Base-by-base conservation (phyloP, 1,284 basidiomycete genomes). In the Sanghuangporus sanghuang region DNA sequence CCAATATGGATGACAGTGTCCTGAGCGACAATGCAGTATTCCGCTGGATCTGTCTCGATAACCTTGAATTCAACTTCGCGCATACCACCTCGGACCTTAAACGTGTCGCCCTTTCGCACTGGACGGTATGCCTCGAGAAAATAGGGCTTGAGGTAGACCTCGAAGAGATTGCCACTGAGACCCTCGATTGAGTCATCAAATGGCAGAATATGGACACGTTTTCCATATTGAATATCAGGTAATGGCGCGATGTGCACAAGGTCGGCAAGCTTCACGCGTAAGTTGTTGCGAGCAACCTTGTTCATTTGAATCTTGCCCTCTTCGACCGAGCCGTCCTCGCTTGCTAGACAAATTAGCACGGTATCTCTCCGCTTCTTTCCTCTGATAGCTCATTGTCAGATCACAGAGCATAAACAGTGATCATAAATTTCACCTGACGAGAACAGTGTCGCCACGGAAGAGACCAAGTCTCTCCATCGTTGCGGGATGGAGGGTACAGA, bases 121-220 rank as follows among this genome's bases (percentile, higher is more conserved):
- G 96, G 95, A 44, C 95, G 89, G 79, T 97, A 97, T 7, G 94
- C 94, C 78, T 99, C 97, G n/a, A 99, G 86, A 90, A 99, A 99
- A 78, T 99, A 99, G 0, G 96, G 97, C 81, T 92, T 98, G 68
- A 99, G 87, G 79, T 96, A 99, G 56, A 99, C 96, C 73, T 99
- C 97, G 71, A 99, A 99, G 68, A 99, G 85, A 79, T 99, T 99
- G 39, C 97, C 97, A 69, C 95, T 96, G 57, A 99, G 82, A 70
- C 93, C 97, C 79, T 99, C 97, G 67, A 99, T 83, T 9, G 96
- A 98, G 80, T 99, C 97, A 72, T 98, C 96, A 73, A 99, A 99
- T 11, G 97, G 97, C 27, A 99, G 82, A 62, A 99, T 85, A 75
- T 99, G 97, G 52, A 99, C 89, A 63, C 96, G 90, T 77, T 99